phyloP scores from a whole-genome alignment of 805 yeast genomes.

The Clavispora fructus region DNA sequence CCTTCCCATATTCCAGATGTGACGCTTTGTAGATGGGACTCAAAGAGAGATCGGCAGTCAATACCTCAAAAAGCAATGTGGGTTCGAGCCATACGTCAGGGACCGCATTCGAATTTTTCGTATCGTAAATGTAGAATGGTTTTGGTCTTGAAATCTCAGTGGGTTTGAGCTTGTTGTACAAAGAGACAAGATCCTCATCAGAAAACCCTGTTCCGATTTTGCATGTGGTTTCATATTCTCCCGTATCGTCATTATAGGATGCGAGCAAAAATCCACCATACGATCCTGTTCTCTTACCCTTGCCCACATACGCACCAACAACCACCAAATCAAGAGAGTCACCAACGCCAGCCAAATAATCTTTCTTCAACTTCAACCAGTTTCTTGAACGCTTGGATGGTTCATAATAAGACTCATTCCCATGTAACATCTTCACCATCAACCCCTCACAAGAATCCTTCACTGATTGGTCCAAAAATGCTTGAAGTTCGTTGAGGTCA shows the following conservation, averaged over 20 bases:
- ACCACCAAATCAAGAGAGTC: constrained; percentile 93
- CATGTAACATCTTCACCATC: constrained; percentile 88
- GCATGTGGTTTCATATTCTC: constrained; percentile 92
- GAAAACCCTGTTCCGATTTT: constrained; percentile 97
- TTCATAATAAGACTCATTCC: constrained; percentile 77
- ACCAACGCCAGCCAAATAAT: constrained; percentile 91
- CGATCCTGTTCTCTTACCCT: constrained; percentile 90
- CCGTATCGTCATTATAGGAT: constrained; percentile 83
- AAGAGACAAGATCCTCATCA: constrained; percentile 66
- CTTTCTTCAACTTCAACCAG: constrained; percentile 94
- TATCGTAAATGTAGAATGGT: constrained; percentile 62
- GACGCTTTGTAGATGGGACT: constrained; percentile 91
- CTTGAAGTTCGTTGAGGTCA: constrained; percentile 69
- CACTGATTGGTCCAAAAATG: constrained; percentile 82
- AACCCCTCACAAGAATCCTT: constrained; percentile 91
- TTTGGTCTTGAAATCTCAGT: constrained; percentile 63
- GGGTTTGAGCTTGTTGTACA: constrained; percentile 59
- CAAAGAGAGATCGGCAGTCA: constrained; percentile 84
- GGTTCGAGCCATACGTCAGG: constrained; percentile 98
- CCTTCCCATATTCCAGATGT: constrained; percentile 63
- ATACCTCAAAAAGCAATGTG: constrained; percentile 72
- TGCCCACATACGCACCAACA: constrained; percentile 88
- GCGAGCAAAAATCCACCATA: constrained; percentile 94
- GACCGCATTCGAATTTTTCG: constrained; percentile 51
- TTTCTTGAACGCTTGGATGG: constrained; percentile 93